Evolutionary conservation across 148 eudicot species (phyloP), one percentile per base, ranked within the genome.

Genomic region (Rhododendron simsii): DNA sequence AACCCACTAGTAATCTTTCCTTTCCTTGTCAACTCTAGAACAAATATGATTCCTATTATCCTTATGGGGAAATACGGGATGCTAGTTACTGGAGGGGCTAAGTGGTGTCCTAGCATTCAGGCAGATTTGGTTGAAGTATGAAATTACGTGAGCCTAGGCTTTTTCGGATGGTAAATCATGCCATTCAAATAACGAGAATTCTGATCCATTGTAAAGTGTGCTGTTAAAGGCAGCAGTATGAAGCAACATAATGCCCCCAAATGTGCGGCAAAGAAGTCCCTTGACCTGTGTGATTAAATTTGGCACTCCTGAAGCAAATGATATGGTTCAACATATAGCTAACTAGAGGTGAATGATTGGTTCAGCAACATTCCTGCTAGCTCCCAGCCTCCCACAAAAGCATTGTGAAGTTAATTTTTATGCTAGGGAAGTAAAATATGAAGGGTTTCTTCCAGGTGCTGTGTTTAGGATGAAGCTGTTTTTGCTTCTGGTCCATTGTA

Each of bases 161-260:
- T 65, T 65, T n/a, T 26, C n/a, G 39, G 57, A 69, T n/a, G 35
- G n/a, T 83, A 65, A 83, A 10, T 83, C 85, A 23, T 82, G 33
- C 50, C 28, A 2, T 59, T 39, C 4, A 26, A 3, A 77, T 26
- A 10, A 45, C 2, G 57, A 28, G 2, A 45, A 26, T 15, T n/a
- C 50, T 23, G 15, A 44, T 61, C 5, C 35, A 65, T 5, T 65
- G 47, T 37, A 7, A 5, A 3, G 14, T n/a, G 45, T 37, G n/a
- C 4, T 78, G 6, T 9, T 12, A 4, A 23, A 78, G 81, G n/a
- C 33, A 23, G 26, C 73, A 82, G 23, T 41, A 39, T 63, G 35
- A 39, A 37, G 51, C 12, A 63, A n/a, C 50, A 61, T 59, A 37
- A 37, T 35, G 73, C 48, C 65, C 7, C 63, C 71, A 81, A 57